Percentiles rank a stretch among this genome's conserved stretches.
Evolutionary conservation across 768 basidiomycete genomes (phyloP).

Genomic region (Russula sp.): DNA sequence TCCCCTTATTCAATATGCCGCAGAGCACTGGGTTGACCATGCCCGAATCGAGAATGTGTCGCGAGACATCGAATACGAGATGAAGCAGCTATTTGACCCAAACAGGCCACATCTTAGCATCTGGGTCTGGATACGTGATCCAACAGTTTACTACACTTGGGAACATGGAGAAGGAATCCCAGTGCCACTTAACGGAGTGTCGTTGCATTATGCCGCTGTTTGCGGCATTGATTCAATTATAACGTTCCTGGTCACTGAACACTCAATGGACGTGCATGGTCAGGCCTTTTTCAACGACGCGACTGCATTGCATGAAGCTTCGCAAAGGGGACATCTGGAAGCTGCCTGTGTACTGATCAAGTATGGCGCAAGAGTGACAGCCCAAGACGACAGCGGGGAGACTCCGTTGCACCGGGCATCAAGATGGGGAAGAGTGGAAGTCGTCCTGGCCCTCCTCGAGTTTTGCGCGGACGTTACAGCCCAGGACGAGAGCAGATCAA

Average conservation of each 20-base stretch:
- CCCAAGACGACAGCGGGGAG: neutral
- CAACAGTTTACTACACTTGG: too few species aligned
- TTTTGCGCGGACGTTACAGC: too few species aligned
- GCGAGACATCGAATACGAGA: neutral
- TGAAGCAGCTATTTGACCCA: neutral
- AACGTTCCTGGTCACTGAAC: neutral
- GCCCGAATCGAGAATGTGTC: neutral
- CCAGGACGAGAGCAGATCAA: too few species aligned
- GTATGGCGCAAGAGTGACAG: neutral
- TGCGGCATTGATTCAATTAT: neutral
- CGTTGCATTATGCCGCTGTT: neutral
- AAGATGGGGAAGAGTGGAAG: too few species aligned
- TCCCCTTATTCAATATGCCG: neutral
- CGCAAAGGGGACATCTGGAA: neutral
- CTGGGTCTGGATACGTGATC: neutral
- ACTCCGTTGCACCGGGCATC: neutral
- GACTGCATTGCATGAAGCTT: neutral
- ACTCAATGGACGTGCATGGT: neutral
- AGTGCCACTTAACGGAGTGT: neutral
- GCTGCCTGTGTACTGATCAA: neutral
- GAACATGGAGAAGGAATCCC: too few species aligned
- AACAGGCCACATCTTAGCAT: neutral
- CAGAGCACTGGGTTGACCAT: neutral
- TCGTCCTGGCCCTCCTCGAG: too few species aligned
- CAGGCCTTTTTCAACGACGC: neutral